phyloP scores from a whole-genome alignment of 2,329 filamentous ascomycete species.

The Purpureocillium lavendulum region DNA sequence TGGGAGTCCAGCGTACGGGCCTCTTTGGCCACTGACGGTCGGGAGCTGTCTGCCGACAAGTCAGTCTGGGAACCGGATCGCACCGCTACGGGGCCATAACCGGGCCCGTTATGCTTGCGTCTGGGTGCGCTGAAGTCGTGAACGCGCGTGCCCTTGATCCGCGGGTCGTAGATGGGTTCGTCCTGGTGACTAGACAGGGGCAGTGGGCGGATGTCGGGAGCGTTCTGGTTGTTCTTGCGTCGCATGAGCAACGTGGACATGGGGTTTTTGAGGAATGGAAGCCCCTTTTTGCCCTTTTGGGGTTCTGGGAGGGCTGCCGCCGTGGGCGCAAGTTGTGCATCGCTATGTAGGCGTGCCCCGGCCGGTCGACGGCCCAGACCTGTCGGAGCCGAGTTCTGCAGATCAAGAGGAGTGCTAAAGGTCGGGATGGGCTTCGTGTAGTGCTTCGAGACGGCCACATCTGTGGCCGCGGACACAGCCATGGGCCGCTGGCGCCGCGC shows the following conservation, averaged over 20 bases:
- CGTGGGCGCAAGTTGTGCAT: conserved; percentile 15
- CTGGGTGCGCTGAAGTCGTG: conserved; percentile 60
- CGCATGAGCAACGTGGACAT: conserved; percentile 51
- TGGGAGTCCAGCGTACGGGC: conserved; percentile 2
- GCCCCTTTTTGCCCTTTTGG: conserved; percentile 41
- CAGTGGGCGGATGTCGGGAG: conserved; percentile 32
- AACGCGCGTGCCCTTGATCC: conserved; percentile 54
- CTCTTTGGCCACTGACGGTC: not conserved
- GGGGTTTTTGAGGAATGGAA: conserved; percentile 51
- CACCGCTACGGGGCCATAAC: conserved; percentile 8
- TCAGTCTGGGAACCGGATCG: conserved; percentile 8
- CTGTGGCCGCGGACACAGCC: conserved; percentile 19
- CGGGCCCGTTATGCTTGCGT: conserved; percentile 24
- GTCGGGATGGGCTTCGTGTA: conserved; percentile 25
- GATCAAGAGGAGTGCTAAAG: conserved; percentile 41
- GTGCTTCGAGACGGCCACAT: conserved; percentile 19
- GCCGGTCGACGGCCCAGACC: conserved; percentile 32
- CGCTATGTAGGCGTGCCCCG: conserved; percentile 29
- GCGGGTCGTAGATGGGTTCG: conserved; percentile 49
- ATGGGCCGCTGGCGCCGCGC: conserved; percentile 2
- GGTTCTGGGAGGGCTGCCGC: conserved; percentile 5
- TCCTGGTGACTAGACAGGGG: conserved; percentile 29
- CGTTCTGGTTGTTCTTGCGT: conserved; percentile 43
- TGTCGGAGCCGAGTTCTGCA: conserved; percentile 25
- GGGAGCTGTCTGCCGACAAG: conserved; percentile 9